These are phyloP conservation scores for Ehretia macrophylla DNA, from an alignment of 257 asterid genomes.

Conservation along the genomic window DNA sequence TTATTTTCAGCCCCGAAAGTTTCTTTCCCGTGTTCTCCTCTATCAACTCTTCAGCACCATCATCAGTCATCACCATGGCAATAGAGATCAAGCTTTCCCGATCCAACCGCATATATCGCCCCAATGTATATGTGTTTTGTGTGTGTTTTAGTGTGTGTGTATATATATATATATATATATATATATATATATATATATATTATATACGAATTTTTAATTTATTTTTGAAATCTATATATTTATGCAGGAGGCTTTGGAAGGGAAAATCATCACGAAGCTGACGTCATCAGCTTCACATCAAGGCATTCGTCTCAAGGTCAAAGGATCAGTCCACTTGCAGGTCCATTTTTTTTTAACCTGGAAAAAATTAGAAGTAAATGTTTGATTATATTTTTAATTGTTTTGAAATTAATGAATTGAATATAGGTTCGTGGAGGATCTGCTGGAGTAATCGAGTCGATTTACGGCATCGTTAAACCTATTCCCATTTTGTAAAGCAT, in stretches of 20 bases:
- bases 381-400: neutral
- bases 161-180: too few relatives aligned
- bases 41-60: slow-evolving; percentile 6
- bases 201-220: slow-evolving; percentile 1
- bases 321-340: slow-evolving; percentile 77
- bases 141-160: neutral
- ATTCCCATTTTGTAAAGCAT: slow-evolving; percentile 58
- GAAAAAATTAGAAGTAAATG: neutral
- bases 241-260: slow-evolving; percentile 57
- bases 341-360: slow-evolving; percentile 18
- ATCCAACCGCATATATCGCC: slow-evolving; percentile 63
- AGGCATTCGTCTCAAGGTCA: slow-evolving; percentile 62
- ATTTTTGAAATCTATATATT: slow-evolving; percentile 7
- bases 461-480: slow-evolving; percentile 80
- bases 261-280: slow-evolving; percentile 50
- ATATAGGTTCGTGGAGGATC: slow-evolving; percentile 88
- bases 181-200: neutral
- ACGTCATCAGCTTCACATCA: slow-evolving; percentile 60
- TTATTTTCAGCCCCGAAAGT: neutral
- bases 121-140: slow-evolving; percentile 35
- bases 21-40: neutral
- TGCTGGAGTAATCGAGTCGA: slow-evolving; percentile 79
- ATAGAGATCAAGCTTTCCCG: slow-evolving; percentile 75
- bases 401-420: neutral
- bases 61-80: slow-evolving; percentile 32